Evolutionary conservation across 2,329 filamentous ascomycete genomes (phyloP), one percentile per base, ranked within the genome.

Genomic region (Monosporascus sp.): DNA sequence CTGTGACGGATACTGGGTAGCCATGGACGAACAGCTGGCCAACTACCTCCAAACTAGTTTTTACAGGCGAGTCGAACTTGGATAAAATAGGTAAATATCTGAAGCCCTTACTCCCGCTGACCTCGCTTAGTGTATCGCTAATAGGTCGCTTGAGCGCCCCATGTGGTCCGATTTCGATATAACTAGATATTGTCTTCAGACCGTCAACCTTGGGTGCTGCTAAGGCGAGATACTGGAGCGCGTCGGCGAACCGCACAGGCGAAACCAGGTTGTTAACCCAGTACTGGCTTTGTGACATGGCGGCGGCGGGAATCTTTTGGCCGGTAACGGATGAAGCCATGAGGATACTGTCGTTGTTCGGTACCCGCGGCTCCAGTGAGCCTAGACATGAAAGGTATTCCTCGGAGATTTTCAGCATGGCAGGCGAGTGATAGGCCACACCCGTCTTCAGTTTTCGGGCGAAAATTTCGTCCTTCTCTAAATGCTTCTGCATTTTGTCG

Each of bases 361-460:
- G 41, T 9, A 8, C 18, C 22, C 20, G 18, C 18, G n/a, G 18
- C 22, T 45, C 18, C 7, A 45, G 41, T 22, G n/a, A 5, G 35
- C 37, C 22, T 26, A 49, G 1, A 22, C 31, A 49, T 7, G n/a
- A 17, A 8, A 49, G 37, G 35, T 41, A 41, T 17, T 49, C 37
- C n/a, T 41, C 37, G 14, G 48, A 38, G 7, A 49, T 41, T 6
- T 49, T n/a, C 7, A 28, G 7, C 48, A 49, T 49, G 2, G 48
- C 48, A 17, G 37, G 37, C 17, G 20, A 49, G 11, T 49, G 20
- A 40, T 49, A 65, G 4, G 60, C 61, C 5, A 52, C 50, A 9
- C 50, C 50, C 20, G 60, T 57, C 22, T 57, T 50, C 0, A 67
- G 48, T 46, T 55, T 59, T 3, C 55, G 51, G 1, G 57, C 55